Evolutionary conservation across 2,329 filamentous ascomycete species (phyloP).

Genomic region (Pyrenophora graminea): DNA sequence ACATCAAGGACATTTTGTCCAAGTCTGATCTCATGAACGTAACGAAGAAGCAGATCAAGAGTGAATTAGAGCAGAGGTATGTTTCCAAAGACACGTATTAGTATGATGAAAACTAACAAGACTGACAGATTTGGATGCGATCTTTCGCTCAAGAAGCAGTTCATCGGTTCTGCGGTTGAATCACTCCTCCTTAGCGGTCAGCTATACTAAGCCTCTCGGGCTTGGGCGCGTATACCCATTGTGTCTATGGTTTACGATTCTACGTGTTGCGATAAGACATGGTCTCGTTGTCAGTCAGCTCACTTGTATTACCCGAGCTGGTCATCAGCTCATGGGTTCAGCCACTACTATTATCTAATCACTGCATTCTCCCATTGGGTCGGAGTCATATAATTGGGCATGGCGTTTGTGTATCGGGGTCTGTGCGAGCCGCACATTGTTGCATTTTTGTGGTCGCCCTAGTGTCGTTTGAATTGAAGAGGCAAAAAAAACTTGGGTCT

Average conservation of each 20-base stretch:
- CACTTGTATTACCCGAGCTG: not conserved
- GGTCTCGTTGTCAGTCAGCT: conserved; percentile 7
- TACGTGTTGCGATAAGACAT: conserved; percentile 20
- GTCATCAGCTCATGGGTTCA: conserved; percentile 4
- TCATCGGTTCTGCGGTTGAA: conserved; percentile 64
- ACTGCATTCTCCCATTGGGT: conserved; percentile 13
- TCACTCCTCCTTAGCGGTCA: conserved; percentile 28
- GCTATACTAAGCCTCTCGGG: conserved; percentile 17
- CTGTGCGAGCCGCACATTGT: not conserved
- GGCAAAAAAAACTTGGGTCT: conserved; percentile 8
- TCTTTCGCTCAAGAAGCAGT: conserved; percentile 84
- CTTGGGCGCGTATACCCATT: not conserved
- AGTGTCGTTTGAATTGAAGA: conserved; percentile 7
- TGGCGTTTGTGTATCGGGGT: conserved; percentile 14
- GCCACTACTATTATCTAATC: conserved; percentile 14
- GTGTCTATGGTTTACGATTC: conserved; percentile 23
- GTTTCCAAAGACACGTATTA: conserved; percentile 8
- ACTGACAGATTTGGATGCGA: conserved; percentile 71
- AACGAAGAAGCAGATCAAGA: conserved; percentile 97
- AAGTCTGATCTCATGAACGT: conserved; percentile 96
- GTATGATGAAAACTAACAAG: conserved; percentile 20
- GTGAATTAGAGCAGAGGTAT: conserved; percentile 79
- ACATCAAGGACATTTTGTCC: conserved; percentile 91
- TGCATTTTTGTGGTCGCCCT: conserved; percentile 3
- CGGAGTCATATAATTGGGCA: conserved; percentile 6